Evolutionary conservation across 345 rosid species (phyloP).

Genomic region (Geranium brycei): DNA sequence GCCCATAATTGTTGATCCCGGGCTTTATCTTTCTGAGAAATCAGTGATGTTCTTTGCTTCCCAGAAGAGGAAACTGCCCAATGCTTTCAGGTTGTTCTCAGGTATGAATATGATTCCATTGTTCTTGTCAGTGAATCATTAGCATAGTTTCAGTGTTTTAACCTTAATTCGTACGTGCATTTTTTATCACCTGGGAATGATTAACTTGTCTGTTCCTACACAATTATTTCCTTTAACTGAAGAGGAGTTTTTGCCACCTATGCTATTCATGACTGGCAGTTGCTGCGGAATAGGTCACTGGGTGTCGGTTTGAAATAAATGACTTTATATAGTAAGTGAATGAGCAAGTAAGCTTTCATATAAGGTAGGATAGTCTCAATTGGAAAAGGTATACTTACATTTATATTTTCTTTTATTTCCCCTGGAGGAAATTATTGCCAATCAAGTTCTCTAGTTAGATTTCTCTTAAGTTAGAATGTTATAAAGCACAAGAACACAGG

Average conservation of each 20-base stretch:
- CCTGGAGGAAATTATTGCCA: not conserved
- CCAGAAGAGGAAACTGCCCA: slow-evolving; percentile 72
- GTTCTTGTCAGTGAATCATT: not conserved
- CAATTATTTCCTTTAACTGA: too few relatives aligned
- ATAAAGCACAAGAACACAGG: not conserved
- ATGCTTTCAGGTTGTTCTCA: slow-evolving; percentile 63
- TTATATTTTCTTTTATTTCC: not conserved
- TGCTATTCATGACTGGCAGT: too few relatives aligned
- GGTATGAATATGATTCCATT: slow-evolving; percentile 36
- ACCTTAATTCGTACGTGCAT: not conserved
- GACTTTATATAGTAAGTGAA: too few relatives aligned
- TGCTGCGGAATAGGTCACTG: too few relatives aligned
- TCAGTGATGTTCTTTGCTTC: slow-evolving; percentile 61
- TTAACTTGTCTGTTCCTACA: too few relatives aligned
- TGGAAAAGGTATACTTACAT: not conserved
- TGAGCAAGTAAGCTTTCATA: too few relatives aligned
- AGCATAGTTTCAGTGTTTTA: not conserved
- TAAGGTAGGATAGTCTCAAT: too few relatives aligned
- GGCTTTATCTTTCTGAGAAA: slow-evolving; percentile 69
- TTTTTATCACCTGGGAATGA: not conserved
- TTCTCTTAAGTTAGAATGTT: not conserved
- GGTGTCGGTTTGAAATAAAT: too few relatives aligned
- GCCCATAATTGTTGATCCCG: slow-evolving; percentile 88
- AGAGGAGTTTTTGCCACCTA: too few relatives aligned
- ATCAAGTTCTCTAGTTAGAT: too few relatives aligned